Evolutionary conservation across 106 monocot species (phyloP), one percentile per base, ranked within the genome.

Genomic region (Chionographis japonica): DNA sequence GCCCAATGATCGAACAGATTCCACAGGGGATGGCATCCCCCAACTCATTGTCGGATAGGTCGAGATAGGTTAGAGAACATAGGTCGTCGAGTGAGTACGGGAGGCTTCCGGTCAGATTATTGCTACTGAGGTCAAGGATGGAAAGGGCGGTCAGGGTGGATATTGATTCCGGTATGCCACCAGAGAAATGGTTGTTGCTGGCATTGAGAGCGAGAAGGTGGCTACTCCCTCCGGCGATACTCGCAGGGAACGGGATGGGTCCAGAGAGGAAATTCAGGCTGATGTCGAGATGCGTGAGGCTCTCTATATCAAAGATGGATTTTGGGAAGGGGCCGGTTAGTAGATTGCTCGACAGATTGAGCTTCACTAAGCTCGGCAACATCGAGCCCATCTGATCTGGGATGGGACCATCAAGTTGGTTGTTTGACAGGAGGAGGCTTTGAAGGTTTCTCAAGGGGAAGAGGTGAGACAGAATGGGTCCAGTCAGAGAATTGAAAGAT

Each of bases 71-170:
- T 27, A 95, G 72, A 12, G 70, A 86, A 54, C 78, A 66, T 37
- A 95, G 77, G 57, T 67, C 73, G 51, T 85, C 70, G 39, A 94
- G 70, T 19, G 81, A 83, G 38, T 65, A 60, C 1, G 94, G 91
- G 35, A 95, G 70, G 12, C 61, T 68, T 12, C 94, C 94, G 12
- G 65, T 74, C 57, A 95, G 75, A 19, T 50, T 64, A 66, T 95
- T 95, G 75, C 80, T 80, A 54, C 92, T 91, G 73, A 95, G 86
- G 61, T 95, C 95, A 58, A 95, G 86, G 69, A 84, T 65, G 39
- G 92, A 43, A 54, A 95, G 63, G 3, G 91, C 86, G 19, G 95
- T 86, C 40, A 95, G 80, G 50, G 89, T 92, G 0, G 84, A 95
- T 40, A 95, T 17, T n/a, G 70, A 72, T 8, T 73, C 73, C 4